phyloP scores from a whole-genome alignment of 1,139 yeast species.

The Casaregolazyma lundiana region DNA sequence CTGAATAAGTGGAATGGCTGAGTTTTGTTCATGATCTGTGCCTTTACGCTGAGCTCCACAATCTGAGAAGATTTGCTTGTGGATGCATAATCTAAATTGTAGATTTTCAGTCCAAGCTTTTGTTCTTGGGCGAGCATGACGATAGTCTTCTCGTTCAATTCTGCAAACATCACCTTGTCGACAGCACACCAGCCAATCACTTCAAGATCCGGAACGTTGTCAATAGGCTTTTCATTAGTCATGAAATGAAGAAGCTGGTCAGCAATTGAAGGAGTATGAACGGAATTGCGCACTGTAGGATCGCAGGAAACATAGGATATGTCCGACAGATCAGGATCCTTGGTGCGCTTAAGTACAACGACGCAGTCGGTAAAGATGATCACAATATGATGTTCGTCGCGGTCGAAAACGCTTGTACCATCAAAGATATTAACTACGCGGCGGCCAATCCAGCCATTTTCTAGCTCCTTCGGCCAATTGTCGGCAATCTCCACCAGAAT shows the following conservation, averaged over 20 bases:
- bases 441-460: constrained; percentile 82
- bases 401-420: constrained; percentile 36
- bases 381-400: constrained; percentile 45
- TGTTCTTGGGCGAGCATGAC: constrained; percentile 12
- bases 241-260: constrained; percentile 87
- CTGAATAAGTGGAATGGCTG: constrained; percentile 85
- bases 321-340: constrained; percentile 19
- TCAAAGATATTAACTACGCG: constrained; percentile 82
- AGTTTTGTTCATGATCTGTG: constrained; percentile 69
- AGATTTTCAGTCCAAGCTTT: constrained; percentile 22
- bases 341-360: constrained; percentile 48
- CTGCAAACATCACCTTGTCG: constrained; percentile 39
- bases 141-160: constrained; percentile 19
- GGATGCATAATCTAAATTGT: constrained; percentile 25
- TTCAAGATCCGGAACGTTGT: constrained; percentile 60
- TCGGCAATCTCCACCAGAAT: constrained; percentile 76
- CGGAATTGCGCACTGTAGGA: constrained; percentile 27
- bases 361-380: constrained; percentile 77
- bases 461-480: constrained; percentile 83
- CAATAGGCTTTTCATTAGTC: constrained; percentile 77
- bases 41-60: constrained; percentile 66
- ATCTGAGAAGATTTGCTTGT: constrained; percentile 38
- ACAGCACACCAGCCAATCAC: constrained; percentile 69
- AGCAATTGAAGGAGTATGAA: constrained; percentile 59
- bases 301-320: constrained; percentile 9